Conservation (phyloP, 2,329 filamentous ascomycete species). For the Penicillium sp. region DNA sequence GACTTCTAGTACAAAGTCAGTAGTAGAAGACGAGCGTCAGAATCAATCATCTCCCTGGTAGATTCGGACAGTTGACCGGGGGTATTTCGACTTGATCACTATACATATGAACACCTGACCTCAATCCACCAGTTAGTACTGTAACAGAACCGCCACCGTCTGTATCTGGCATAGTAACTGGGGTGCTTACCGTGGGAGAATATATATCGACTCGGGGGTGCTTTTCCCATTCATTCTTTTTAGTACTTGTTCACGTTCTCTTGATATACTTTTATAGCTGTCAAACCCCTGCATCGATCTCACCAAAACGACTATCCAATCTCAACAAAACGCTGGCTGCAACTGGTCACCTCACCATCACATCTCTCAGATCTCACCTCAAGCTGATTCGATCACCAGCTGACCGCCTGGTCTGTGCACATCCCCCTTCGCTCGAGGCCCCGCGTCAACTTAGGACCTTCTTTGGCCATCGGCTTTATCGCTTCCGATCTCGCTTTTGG, state of each 20-base stretch:
- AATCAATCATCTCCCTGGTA: background rate
- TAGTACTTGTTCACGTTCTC: background rate
- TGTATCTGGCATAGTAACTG: background rate
- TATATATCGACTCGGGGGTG: background rate
- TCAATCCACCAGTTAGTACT: too few relatives aligned
- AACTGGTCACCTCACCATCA: background rate
- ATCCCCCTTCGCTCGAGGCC: constrained; percentile 29
- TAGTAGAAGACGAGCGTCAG: background rate
- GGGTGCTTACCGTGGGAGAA: background rate
- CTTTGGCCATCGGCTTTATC: constrained; percentile 22
- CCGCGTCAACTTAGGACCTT: constrained; percentile 23
- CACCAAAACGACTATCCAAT: constrained; percentile 3
- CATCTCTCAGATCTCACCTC: background rate
- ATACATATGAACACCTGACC: too few relatives aligned
- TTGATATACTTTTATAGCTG: background rate
- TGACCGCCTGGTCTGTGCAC: constrained; percentile 34
- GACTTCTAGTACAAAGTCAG: too few relatives aligned
- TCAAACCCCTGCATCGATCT: background rate
- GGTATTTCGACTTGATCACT: too few relatives aligned
- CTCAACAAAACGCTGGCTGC: constrained; percentile 8
- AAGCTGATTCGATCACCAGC: constrained; percentile 14
- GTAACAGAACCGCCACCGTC: background rate
- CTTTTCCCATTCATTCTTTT: background rate
- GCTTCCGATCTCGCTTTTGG: constrained; percentile 19
- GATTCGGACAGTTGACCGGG: too few relatives aligned